Evolutionary conservation across 164 flowering plant genomes (phyloP).

Genomic region (Stephania yunnanensis): DNA sequence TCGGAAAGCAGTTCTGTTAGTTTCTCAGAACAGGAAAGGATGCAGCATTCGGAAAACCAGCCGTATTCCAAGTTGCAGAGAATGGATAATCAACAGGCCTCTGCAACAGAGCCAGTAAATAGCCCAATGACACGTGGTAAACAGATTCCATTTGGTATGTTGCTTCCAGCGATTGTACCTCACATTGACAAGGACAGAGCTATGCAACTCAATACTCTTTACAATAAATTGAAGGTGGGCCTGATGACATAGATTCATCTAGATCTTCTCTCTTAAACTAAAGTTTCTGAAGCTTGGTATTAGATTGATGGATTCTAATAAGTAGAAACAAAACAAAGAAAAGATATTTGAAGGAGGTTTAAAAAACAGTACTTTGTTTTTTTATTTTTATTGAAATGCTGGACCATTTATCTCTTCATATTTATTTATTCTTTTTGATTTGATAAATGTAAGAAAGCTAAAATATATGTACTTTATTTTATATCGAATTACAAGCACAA

Average conservation of each 20-base stretch:
- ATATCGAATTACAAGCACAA: background rate
- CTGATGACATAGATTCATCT: slow-evolving; percentile 5
- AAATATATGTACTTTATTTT: background rate
- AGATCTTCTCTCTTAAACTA: background rate
- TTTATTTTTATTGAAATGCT: background rate
- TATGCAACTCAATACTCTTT: slow-evolving; percentile 65
- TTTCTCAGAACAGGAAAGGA: slow-evolving; percentile 29
- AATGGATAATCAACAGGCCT: slow-evolving; percentile 41
- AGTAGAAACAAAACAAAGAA: background rate
- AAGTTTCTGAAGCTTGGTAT: background rate
- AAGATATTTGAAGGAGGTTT: background rate
- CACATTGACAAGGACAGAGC: slow-evolving; percentile 85
- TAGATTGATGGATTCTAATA: background rate
- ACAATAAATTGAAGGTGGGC: slow-evolving; percentile 60
- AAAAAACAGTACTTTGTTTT: background rate
- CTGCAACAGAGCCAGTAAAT: slow-evolving; percentile 30
- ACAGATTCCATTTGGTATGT: slow-evolving; percentile 62
- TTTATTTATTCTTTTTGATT: background rate
- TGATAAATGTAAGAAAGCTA: background rate
- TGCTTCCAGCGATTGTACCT: slow-evolving; percentile 66
- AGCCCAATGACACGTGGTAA: slow-evolving; percentile 31
- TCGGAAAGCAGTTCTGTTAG: slow-evolving; percentile 34
- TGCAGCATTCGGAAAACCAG: slow-evolving; percentile 32
- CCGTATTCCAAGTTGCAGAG: slow-evolving; percentile 37
- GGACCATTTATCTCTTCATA: background rate